Evolutionary conservation across 768 basidiomycete species (phyloP).

Genomic region (Phylloporus sp.): DNA sequence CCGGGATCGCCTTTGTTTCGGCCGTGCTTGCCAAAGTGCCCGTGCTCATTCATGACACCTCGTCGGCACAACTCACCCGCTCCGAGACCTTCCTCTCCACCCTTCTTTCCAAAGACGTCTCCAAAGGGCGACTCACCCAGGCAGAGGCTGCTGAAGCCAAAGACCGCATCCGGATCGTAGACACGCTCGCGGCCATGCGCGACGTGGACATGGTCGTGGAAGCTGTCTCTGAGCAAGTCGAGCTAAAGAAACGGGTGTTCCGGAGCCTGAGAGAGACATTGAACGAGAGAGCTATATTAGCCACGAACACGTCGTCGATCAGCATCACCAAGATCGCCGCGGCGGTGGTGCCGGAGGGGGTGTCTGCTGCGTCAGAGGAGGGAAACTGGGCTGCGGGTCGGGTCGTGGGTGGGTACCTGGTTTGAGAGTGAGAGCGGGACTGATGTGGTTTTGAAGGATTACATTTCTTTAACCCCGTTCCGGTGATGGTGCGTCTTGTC

Average conservation of each 20-base stretch:
- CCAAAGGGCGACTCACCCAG: slow-evolving; percentile 70
- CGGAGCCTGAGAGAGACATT: slow-evolving; percentile 61
- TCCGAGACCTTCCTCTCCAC: slow-evolving; percentile 75
- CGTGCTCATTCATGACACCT: slow-evolving; percentile 82
- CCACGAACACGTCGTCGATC: slow-evolving; percentile 92
- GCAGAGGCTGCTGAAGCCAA: slow-evolving; percentile 72
- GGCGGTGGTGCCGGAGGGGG: slow-evolving; percentile 59
- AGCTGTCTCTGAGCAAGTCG: slow-evolving; percentile 84
- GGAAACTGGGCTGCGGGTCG: slow-evolving; percentile 64
- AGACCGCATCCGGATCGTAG: slow-evolving; percentile 59
- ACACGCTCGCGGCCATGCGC: slow-evolving; percentile 55
- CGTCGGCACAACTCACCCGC: slow-evolving; percentile 65
- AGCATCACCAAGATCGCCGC: slow-evolving; percentile 93
- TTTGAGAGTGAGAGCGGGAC: not conserved
- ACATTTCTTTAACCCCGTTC: slow-evolving; percentile 97
- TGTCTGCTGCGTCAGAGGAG: slow-evolving; percentile 54
- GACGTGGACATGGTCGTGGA: slow-evolving; percentile 93
- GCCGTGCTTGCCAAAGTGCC: slow-evolving; percentile 83
- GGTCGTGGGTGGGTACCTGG: slow-evolving; percentile 64
- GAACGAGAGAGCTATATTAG: slow-evolving; percentile 73
- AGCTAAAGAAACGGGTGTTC: slow-evolving; percentile 79
- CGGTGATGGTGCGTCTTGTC: slow-evolving; percentile 76
- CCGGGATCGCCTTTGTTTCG: slow-evolving; percentile 87
- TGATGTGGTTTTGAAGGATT: slow-evolving; percentile 46
- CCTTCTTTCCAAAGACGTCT: slow-evolving; percentile 84